Percentiles rank a stretch among this genome's conserved stretches.
These are phyloP conservation scores for Parastagonospora avenae DNA, from an alignment of 2,329 filamentous ascomycete genomes.

Conservation along the genomic window DNA sequence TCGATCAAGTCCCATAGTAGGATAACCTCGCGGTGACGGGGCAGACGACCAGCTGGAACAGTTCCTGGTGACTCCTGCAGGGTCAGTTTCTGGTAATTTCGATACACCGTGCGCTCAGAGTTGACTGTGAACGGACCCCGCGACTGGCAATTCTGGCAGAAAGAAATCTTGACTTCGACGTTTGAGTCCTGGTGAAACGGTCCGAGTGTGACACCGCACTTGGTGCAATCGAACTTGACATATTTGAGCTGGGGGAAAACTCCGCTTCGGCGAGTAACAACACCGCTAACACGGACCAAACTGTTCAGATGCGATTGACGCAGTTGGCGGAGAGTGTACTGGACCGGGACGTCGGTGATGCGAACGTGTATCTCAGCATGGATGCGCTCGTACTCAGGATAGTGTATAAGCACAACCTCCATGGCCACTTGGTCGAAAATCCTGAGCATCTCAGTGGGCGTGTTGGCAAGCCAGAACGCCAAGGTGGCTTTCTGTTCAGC, in stretches of 20 bases:
- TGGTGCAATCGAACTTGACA: constrained; percentile 95
- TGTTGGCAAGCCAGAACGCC: constrained; percentile 94
- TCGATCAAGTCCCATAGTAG: constrained; percentile 97
- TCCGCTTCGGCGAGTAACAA: constrained; percentile 90
- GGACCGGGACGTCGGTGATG: constrained; percentile 90
- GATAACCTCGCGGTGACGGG: constrained; percentile 91
- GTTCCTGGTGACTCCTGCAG: constrained; percentile 97
- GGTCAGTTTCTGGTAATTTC: constrained; percentile 98
- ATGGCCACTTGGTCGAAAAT: constrained; percentile 97
- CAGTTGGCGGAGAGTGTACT: constrained; percentile 92
- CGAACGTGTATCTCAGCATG: constrained; percentile 98
- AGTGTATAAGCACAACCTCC: constrained; percentile 93
- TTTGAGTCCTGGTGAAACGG: constrained; percentile 98
- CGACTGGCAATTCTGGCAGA: constrained; percentile 95
- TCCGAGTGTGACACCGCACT: constrained; percentile 88
- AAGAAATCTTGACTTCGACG: constrained; percentile 93
- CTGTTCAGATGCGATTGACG: constrained; percentile 96
- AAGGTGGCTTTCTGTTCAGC: constrained; percentile 89
- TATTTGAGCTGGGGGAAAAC: constrained; percentile 99
- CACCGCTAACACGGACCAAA: constrained; percentile 89
- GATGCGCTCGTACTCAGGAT: constrained; percentile 96
- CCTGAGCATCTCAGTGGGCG: constrained; percentile 91
- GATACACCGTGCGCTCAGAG: constrained; percentile 96
- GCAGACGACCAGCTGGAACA: constrained; percentile 91
- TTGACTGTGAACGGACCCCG: constrained; percentile 94